Conservation (phyloP, 257 asterid species). For the Perilla frutescens region DNA sequence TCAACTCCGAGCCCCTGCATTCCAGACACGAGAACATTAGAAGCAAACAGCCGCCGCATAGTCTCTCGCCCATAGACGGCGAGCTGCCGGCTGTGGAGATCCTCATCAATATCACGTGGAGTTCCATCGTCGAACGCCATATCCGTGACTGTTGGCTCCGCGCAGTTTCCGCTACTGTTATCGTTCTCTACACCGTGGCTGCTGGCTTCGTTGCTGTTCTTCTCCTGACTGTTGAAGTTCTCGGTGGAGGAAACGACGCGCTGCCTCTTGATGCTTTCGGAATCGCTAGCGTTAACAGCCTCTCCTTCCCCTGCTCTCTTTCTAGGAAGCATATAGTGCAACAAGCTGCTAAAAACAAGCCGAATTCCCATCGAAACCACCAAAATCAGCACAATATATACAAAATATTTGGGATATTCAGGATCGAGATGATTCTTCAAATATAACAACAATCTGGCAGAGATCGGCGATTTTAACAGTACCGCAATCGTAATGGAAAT, state of each 20-base stretch:
- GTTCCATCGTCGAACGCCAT: conserved; percentile 92
- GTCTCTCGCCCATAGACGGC: conserved; percentile 98
- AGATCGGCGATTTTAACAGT: conserved; percentile 39
- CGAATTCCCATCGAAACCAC: conserved; percentile 59
- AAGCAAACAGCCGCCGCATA: conserved; percentile 88
- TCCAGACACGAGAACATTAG: conserved; percentile 85
- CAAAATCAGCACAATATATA: conserved; percentile 42
- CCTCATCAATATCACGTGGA: conserved; percentile 86
- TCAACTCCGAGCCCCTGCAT: conserved; percentile 95
- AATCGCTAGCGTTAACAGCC: conserved; percentile 70
- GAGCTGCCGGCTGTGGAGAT: conserved; percentile 96
- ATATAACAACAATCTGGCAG: conserved; percentile 30
- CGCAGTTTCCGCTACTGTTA: conserved; percentile 42
- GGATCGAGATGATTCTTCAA: conserved; percentile 31
- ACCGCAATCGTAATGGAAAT: conserved; percentile 24
- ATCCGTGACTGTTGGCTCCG: conserved; percentile 57
- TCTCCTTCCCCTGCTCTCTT: conserved; percentile 94
- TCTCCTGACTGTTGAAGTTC: conserved; percentile 35
- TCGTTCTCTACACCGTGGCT: conserved; percentile 42
- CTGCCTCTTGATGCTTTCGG: conserved; percentile 60
- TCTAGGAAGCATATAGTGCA: conserved; percentile 97
- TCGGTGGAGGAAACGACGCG: conserved; percentile 47
- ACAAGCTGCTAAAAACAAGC: conserved; percentile 64
- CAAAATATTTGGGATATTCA: conserved; percentile 17
- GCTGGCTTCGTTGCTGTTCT: conserved; percentile 36